Base-by-base conservation (phyloP, 192 early-diverging fungal species). In the Phlyctochytrium arcticum region DNA sequence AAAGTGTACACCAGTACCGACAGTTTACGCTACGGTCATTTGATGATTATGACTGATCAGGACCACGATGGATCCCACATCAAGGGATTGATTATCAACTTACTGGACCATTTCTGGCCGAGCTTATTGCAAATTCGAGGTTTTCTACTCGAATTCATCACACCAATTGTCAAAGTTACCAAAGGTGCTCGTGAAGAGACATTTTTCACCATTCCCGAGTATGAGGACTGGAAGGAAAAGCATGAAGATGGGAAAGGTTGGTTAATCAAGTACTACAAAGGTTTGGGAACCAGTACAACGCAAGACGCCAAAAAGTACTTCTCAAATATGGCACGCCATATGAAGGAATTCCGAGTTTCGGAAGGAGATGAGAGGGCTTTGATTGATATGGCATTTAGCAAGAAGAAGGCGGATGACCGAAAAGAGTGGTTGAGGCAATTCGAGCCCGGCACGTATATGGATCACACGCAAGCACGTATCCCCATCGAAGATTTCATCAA, bases 11-110 rank as follows among this genome's bases (percentile, higher is more conserved):
- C 80, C 27, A 82, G 79, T 35, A 72, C 80, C 0, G 75, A 88
- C 24, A 78, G 87, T 29, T 76, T 98, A 73, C 83, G 96, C 51
- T 99, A 99, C 70, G 96, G 95, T 0, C 87, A 89, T 53, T 77
- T 99, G 10, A 96, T 99, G 87, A 94, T 97, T 55, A 99, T 99
- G 96, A 91, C 95, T 4, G 96, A 99, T 87, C 96, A 71, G 73
- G 70, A 72, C 66, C 88, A 93, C 54, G 93, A 96, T 64, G 94
- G 93, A 27, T 94, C 91, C 23, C 95, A 96, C 62, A 97, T 97
- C 77, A 98, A 98, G 73, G 95, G 95, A 21, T 82, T 99, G 5
- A 84, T 99, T 21, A 89, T 99, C 73, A 99, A 99, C 74, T 89
- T 97, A 57, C 80, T 99, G 32, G 95, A 97, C 75, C 87, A 91